Base-by-base conservation (phyloP, 2,329 filamentous ascomycete species). In the Metarhizium sp. region DNA sequence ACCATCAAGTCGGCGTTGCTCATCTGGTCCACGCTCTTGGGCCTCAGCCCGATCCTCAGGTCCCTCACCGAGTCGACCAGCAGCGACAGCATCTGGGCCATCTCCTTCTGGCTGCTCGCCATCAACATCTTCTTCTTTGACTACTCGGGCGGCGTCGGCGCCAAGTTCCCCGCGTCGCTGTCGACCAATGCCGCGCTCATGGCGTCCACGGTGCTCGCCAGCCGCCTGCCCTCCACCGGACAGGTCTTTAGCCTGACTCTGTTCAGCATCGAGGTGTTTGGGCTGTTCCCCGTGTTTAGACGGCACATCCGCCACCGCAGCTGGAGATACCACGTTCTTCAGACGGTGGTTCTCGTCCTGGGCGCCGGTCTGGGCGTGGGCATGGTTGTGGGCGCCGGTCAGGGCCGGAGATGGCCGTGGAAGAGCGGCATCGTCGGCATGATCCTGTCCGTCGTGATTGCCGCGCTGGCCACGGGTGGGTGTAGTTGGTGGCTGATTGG, bases 101-200 rank as follows among this genome's bases (percentile, higher is more conserved):
- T 99, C 76, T 94, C 90, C 52, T 92, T 90, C 66, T 94, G 91
- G 85, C 79, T 99, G 48, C 82, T 99, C 59, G 82, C 88, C 64
- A 92, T 96, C 72, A 99, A 99, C 70, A 90, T 97, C 59, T 95
- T 96, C 72, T 96, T 95, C 69, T 97, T 96, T 67, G 94, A 99
- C 76, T 99, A 99, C 70, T 89, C 90, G 11, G 87, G 88, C 45
- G 80, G 82, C 38, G 72, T 82, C 25, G 76, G 76, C 29, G 72
- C 69, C 57, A 87, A 85, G 62, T 86, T 89, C 62, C 86, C 86
- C 0, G 85, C 86, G 10, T 86, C 78, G 3, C 78, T 97, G 5
- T 95, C 90, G 10, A 99, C 94, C 29, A 99, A 97, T 62, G 94
- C 94, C 2, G 94, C 92, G 1, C 79, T 99, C 53, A 97, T 97